Percentiles rank a stretch among this genome's conserved stretches.
These are phyloP conservation scores for Thelonectria blattea DNA, from an alignment of 2,329 filamentous ascomycete genomes.

Conservation along the genomic window DNA sequence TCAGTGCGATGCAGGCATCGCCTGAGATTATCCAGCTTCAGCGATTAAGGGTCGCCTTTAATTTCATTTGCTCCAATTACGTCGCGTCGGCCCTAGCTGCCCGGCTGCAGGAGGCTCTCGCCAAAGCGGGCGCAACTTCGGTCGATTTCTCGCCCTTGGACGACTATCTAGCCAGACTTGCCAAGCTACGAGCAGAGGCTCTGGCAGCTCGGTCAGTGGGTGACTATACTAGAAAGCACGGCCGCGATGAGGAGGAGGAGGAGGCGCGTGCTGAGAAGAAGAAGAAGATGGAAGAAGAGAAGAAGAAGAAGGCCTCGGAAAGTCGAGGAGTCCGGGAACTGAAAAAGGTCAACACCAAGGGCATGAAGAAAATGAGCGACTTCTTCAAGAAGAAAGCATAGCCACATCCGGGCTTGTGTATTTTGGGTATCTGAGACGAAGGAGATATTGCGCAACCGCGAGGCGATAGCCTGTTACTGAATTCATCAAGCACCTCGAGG, in stretches of 20 bases:
- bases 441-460: neutral
- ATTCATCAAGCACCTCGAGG: conserved; percentile 42
- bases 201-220: conserved; percentile 69
- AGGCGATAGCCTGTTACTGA: conserved; percentile 4
- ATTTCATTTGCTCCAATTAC: conserved; percentile 69
- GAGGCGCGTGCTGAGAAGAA: conserved; percentile 77
- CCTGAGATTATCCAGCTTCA: conserved; percentile 63
- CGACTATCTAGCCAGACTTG: conserved; percentile 70
- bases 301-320: conserved; percentile 77
- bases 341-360: conserved; percentile 86
- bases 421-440: conserved; percentile 41
- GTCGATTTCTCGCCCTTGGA: conserved; percentile 75
- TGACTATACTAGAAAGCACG: conserved; percentile 75
- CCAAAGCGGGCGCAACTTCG: conserved; percentile 40
- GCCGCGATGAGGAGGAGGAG: conserved; percentile 70
- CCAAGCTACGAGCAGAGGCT: conserved; percentile 73
- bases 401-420: conserved; percentile 25
- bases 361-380: conserved; percentile 96
- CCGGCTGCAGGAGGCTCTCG: conserved; percentile 50
- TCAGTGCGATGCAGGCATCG: conserved; percentile 53
- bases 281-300: conserved; percentile 85
- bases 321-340: conserved; percentile 79
- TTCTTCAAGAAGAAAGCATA: conserved; percentile 80
- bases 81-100: conserved; percentile 53
- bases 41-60: conserved; percentile 66